These are phyloP conservation scores for Phytophthora agathidicida DNA, from an alignment of 352 stramenopile genomes.

Conservation along the genomic window DNA sequence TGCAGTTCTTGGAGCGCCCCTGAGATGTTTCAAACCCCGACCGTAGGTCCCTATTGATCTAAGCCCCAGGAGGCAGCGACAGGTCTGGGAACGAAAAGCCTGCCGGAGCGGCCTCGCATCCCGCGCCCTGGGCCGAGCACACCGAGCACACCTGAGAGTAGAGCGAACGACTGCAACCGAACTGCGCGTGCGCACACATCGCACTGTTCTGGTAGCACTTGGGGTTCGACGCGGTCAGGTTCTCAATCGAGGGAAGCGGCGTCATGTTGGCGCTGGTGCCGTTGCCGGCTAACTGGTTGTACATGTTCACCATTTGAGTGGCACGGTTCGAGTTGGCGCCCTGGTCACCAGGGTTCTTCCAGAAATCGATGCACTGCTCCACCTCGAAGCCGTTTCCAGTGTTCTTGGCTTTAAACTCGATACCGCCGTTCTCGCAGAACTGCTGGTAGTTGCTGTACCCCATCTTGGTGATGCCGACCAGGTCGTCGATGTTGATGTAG, in stretches of 20 bases:
- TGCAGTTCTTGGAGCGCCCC: background rate
- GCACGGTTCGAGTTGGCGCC: constrained; percentile 52
- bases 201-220: constrained; percentile 57
- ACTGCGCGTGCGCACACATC: constrained; percentile 43
- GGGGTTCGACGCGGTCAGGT: constrained; percentile 47
- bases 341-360: constrained; percentile 54
- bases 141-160: constrained; percentile 61
- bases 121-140: constrained; percentile 34
- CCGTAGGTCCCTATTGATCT: background rate
- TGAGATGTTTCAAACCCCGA: background rate
- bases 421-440: constrained; percentile 51
- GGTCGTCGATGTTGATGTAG: constrained; percentile 60
- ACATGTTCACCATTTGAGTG: constrained; percentile 52
- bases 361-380: constrained; percentile 59
- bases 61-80: background rate
- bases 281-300: constrained; percentile 50
- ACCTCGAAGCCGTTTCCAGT: constrained; percentile 43
- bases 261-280: constrained; percentile 47
- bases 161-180: constrained; percentile 48
- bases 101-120: constrained; percentile 29
- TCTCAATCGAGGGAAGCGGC: constrained; percentile 41
- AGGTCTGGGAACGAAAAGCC: constrained; percentile 13
- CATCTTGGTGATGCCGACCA: constrained; percentile 66
- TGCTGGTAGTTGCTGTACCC: constrained; percentile 45
- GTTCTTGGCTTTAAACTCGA: constrained; percentile 61